Percentiles rank a stretch among this genome's conserved stretches.
These are phyloP conservation scores for Protea cynaroides DNA, from an alignment of 164 flowering plant species.

Conservation along the genomic window DNA sequence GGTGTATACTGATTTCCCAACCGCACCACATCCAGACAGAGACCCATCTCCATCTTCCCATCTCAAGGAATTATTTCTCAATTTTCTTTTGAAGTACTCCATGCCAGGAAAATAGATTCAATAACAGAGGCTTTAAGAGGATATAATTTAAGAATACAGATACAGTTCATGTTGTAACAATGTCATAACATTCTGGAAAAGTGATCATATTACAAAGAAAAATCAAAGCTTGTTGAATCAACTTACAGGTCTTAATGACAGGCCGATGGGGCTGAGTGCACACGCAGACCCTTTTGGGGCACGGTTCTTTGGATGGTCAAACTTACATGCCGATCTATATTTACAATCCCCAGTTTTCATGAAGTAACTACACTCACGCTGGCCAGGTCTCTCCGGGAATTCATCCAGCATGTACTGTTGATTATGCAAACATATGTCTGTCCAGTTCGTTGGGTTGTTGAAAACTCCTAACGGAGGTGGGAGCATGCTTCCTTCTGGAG, in stretches of 20 bases:
- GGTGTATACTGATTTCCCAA: no score
- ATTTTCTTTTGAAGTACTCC: no score
- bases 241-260: slow-evolving; percentile 91
- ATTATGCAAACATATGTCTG: slow-evolving; percentile 26
- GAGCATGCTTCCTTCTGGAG: slow-evolving; percentile 36
- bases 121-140: not conserved
- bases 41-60: no score
- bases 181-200: not conserved
- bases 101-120: slow-evolving; percentile 6
- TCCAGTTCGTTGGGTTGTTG: slow-evolving; percentile 28
- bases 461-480: slow-evolving; percentile 33
- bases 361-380: slow-evolving; percentile 73
- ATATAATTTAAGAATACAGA: no score
- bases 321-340: slow-evolving; percentile 68
- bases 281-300: slow-evolving; percentile 27
- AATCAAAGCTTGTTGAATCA: not conserved
- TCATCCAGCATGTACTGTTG: slow-evolving; percentile 47
- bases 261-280: slow-evolving; percentile 63
- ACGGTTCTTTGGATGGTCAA: slow-evolving; percentile 74
- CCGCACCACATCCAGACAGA: no score
- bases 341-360: slow-evolving; percentile 85
- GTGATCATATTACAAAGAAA: not conserved
- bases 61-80: no score
- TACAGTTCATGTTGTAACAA: no score
- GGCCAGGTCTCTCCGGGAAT: slow-evolving; percentile 88